Conservation (phyloP, 2,329 filamentous ascomycete genomes). For the Ophiostoma quercus region DNA sequence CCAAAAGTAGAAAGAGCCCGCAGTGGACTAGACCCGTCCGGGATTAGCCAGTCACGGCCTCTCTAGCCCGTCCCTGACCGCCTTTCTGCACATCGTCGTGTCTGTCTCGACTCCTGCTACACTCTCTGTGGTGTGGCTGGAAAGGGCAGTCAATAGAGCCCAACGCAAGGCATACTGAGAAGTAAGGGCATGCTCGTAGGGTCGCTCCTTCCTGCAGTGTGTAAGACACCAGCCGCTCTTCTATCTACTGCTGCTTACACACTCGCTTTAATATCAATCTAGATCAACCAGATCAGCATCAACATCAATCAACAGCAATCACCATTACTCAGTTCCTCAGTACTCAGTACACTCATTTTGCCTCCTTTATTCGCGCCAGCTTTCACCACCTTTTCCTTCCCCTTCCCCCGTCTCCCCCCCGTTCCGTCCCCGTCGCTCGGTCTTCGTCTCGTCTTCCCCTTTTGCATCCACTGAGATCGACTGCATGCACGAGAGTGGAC, state of each 20-base stretch:
- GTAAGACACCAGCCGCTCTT: not conserved
- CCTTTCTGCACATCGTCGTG: constrained; percentile 17
- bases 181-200: not conserved
- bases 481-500: constrained; percentile 15
- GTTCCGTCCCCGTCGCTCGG: not conserved
- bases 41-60: constrained; percentile 14
- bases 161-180: not conserved
- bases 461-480: constrained; percentile 14
- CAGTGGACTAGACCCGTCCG: constrained; percentile 13
- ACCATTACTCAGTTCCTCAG: not conserved
- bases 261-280: not conserved
- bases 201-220: not conserved
- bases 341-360: not conserved
- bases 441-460: constrained; percentile 20
- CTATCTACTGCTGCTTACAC: not conserved
- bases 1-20: constrained; percentile 21
- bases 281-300: not conserved
- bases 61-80: constrained; percentile 20
- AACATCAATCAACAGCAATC: not conserved
- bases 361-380: not conserved
- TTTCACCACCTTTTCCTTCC: not conserved
- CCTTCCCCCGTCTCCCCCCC: not conserved
- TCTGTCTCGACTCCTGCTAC: not conserved
- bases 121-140: not conserved
- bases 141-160: not conserved